phyloP scores from a whole-genome alignment of 148 eudicot genomes.

The Chenopodium berlandieri region DNA sequence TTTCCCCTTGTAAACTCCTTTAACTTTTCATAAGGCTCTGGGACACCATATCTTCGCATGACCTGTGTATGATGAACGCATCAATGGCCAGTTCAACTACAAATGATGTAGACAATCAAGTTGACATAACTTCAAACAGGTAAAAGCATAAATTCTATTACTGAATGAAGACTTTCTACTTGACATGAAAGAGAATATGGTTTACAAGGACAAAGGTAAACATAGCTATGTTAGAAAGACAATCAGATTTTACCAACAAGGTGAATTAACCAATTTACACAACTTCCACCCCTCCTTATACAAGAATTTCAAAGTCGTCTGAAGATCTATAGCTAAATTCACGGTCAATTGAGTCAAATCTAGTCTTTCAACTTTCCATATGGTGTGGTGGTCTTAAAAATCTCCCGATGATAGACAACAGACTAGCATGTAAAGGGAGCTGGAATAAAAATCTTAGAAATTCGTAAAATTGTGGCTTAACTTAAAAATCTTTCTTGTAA shows the following conservation, averaged over 20 bases:
- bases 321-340: not conserved
- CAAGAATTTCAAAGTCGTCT: not conserved
- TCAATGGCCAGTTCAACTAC: not conserved
- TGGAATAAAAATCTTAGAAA: not conserved
- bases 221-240: not conserved
- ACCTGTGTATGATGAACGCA: constrained; percentile 40
- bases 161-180: not conserved
- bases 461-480: not conserved
- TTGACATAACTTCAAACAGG: not conserved
- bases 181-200: not conserved
- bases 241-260: not conserved
- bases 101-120: not conserved
- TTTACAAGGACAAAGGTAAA: not conserved
- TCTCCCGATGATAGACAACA: not conserved
- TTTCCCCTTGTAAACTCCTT: constrained; percentile 90
- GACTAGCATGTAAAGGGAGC: not conserved
- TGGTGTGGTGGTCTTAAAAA: not conserved
- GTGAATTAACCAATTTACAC: not conserved
- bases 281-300: not conserved
- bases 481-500: not conserved
- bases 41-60: constrained; percentile 92
- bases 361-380: not conserved
- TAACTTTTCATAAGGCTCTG: constrained; percentile 92
- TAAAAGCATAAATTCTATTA: constrained; percentile 2
- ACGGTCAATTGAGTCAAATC: no score